Conservation (phyloP, 2,329 filamentous ascomycete genomes). For the Neonectria punicea region DNA sequence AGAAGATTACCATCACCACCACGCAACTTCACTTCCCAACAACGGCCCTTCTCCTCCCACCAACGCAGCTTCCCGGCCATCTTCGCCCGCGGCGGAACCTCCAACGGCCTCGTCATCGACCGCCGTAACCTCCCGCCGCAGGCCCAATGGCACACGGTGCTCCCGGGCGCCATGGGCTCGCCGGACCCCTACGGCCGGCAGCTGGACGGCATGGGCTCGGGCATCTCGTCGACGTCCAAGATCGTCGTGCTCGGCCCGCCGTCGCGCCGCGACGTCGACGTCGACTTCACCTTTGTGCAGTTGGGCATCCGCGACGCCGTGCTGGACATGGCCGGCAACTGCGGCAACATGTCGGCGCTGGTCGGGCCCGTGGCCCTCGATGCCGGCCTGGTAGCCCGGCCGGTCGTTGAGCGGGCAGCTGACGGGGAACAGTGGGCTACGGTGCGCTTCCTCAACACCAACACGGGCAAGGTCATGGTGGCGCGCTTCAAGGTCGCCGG, state of each 20-base stretch:
- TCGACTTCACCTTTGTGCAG: conserved; percentile 79
- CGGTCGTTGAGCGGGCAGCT: conserved; percentile 30
- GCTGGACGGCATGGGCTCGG: conserved; percentile 77
- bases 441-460: conserved; percentile 76
- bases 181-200: conserved; percentile 76
- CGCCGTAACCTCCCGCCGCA: conserved; percentile 49
- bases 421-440: conserved; percentile 51
- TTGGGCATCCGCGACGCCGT: conserved; percentile 70
- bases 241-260: conserved; percentile 72
- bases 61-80: conserved; percentile 51
- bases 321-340: conserved; percentile 76
- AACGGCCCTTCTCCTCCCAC: conserved; percentile 14
- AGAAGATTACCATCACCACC: neutral
- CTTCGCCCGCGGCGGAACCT: conserved; percentile 72
- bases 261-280: conserved; percentile 60
- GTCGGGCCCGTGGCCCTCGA: conserved; percentile 66
- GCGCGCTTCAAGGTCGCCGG: conserved; percentile 64
- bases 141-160: conserved; percentile 58
- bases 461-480: conserved; percentile 72
- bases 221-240: conserved; percentile 76
- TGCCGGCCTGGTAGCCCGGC: conserved; percentile 39
- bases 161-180: conserved; percentile 69
- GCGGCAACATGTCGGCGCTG: conserved; percentile 77
- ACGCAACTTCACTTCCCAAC: conserved; percentile 10
- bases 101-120: conserved; percentile 68